Base-by-base conservation (phyloP, 305 asterid genomes). In the Fraxinus albicans region DNA sequence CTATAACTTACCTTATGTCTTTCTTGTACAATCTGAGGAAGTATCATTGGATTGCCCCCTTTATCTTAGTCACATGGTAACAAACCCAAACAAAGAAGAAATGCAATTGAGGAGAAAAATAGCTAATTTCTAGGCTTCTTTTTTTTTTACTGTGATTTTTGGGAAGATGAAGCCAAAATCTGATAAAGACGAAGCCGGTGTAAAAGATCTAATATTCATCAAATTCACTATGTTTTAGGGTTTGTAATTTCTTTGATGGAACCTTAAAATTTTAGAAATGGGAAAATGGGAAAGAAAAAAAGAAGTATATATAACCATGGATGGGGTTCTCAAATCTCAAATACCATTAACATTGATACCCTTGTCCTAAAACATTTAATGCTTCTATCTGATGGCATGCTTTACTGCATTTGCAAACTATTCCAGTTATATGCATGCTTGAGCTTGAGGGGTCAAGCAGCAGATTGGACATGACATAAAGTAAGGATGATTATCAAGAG, bases 341-440 rank as follows among this genome's bases (percentile, higher is more conserved):
- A 31, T 63, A 23, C 73, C 5, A 25, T 65, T 65, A 65, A 10
- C 27, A 65, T 8, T 23, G 33, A 23, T 65, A 4, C 73, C 73
- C 73, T 65, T 23, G 44, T 23, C 78, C 78, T 77, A 42, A 69
- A 74, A 73, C 65, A 23, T 55, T 7, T 55, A 55, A 73, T 81
- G 35, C 79, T 73, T 81, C 65, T 15, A 23, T 53, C 63, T 73
- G 70, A 70, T 23, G 76, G 63, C 80, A 19, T 58, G 29, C 69
- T 58, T 21, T 58, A 58, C 69, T 21, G 69, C 69, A 36, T 60
- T 65, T 79, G 12, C 63, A 17, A n/a, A 40, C 60, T 72, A 58
- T 58, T 75, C 29, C 12, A 7, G 69, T 58, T 6, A 58, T 58
- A 58, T 19, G 69, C 74, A 19, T 6, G 55, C 27, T 44, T 47